A percentile compares a stretch with the other conserved stretches of the same genome.
Evolutionary conservation across 768 basidiomycete species (phyloP).

Genomic region (Lentinula aciculospora): DNA sequence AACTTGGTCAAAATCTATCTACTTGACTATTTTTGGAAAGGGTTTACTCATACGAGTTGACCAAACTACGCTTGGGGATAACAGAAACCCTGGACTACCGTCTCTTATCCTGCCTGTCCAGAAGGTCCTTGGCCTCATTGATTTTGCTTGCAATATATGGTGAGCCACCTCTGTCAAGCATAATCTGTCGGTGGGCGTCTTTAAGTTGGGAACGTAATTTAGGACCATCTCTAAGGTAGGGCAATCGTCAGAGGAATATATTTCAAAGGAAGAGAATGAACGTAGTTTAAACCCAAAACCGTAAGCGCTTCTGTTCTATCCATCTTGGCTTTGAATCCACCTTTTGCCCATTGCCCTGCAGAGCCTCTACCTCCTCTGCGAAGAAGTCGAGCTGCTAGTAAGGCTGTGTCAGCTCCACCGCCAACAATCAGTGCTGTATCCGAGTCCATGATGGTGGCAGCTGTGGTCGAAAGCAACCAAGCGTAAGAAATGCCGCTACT

Average conservation of each 20-base stretch:
- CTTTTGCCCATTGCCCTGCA: constrained; percentile 87
- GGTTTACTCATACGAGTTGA: too few relatives aligned
- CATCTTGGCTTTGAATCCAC: constrained; percentile 96
- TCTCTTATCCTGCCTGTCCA: constrained; percentile 71
- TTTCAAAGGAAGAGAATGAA: constrained; percentile 13
- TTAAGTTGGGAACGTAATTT: constrained; percentile 71
- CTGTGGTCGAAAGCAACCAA: too few relatives aligned
- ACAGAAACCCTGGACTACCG: constrained; percentile 9
- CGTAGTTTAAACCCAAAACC: constrained; percentile 89
- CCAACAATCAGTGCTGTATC: constrained; percentile 75
- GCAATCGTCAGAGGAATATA: background rate
- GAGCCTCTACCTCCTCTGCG: constrained; percentile 56
- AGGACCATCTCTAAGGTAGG: constrained; percentile 64
- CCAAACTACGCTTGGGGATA: background rate
- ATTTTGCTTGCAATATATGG: constrained; percentile 98
- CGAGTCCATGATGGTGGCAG: constrained; percentile 38
- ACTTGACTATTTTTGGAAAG: too few relatives aligned
- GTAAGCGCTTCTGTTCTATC: constrained; percentile 89
- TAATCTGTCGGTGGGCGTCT: constrained; percentile 94
- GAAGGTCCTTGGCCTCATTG: constrained; percentile 93
- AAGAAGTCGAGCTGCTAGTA: constrained; percentile 67
- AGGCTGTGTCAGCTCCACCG: constrained; percentile 71
- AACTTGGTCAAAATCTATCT: too few relatives aligned
- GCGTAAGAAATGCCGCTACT: too few relatives aligned
- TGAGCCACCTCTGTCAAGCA: constrained; percentile 98